Evolutionary conservation across 352 stramenopile species (phyloP), one percentile per base, ranked within the genome.

Genomic region (Pythium sukuiense): DNA sequence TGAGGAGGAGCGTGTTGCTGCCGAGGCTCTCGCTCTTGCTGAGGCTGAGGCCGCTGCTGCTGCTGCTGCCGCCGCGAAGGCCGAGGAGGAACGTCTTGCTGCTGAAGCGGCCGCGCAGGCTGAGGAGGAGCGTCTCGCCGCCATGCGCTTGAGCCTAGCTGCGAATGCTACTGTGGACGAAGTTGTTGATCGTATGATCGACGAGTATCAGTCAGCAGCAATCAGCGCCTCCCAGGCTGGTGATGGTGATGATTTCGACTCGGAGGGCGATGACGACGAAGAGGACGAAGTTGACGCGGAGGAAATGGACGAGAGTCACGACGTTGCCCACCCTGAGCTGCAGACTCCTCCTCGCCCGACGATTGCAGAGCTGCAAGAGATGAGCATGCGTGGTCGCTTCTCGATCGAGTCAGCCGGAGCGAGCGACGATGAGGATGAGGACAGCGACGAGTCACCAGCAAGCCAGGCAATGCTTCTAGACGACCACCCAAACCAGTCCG

Each of bases 371-470:
- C 71, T 87, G 35, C 71, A 84, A 46, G 65, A 80, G 32, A 45
- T 87, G 49, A 84, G 78, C 41, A 67, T 82, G 71, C 72, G 62
- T 18, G 77, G 77, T 8, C 73, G 77, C 12, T 80, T 86, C 49
- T 86, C 77, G 6, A 72, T 74, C 12, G 18, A 79, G 1, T 83
- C 71, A 0, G 72, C 46, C 2, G 55, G 67, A 14, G 72, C 71
- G 39, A 76, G 67, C 43, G 72, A 81, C 9, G 75, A 79, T 29
- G 76, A 72, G 12, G 75, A 83, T 52, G 69, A 71, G 0, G 65
- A 63, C n/a, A 54, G 61, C 29, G 59, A 75, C 9, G 43, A 65
- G 2, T 41, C 32, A 37, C 58, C 49, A 59, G 59, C 39, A 49
- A 65, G 29, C 9, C 13, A 14, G 59, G 52, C 43, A 53, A 65